These are phyloP conservation scores for Globisporangium perplexum DNA, from an alignment of 352 stramenopile species.

Conservation along the genomic window DNA sequence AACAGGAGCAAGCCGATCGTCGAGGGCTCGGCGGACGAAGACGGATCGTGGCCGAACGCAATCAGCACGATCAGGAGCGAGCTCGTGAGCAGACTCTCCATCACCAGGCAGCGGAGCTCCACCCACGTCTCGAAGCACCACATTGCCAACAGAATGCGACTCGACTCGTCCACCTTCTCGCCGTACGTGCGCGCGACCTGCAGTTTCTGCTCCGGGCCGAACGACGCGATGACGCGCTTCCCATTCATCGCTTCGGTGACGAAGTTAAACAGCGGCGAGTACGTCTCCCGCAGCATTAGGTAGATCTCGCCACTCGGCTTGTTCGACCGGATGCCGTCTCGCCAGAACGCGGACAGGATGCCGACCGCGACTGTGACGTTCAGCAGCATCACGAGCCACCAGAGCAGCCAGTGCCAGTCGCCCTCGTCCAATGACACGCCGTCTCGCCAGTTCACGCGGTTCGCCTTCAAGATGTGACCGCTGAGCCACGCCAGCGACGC, in stretches of 20 bases:
- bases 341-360: conserved; percentile 21
- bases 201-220: conserved; percentile 23
- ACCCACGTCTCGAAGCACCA: conserved; percentile 30
- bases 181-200: conserved; percentile 26
- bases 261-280: conserved; percentile 30
- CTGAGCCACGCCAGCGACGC: conserved; percentile 31
- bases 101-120: conserved; percentile 21
- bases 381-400: conserved; percentile 20
- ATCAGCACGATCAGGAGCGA: conserved; percentile 32
- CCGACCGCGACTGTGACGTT: conserved; percentile 19
- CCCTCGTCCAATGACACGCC: not conserved
- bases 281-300: conserved; percentile 28
- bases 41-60: conserved; percentile 19
- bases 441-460: not conserved
- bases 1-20: conserved; percentile 37
- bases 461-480: conserved; percentile 25
- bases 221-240: conserved; percentile 27
- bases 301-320: conserved; percentile 27
- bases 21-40: conserved; percentile 4
- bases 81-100: conserved; percentile 28
- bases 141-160: conserved; percentile 25
- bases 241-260: conserved; percentile 36
- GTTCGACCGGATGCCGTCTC: conserved; percentile 22
- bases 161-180: conserved; percentile 28
- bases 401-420: conserved; percentile 4